Base-by-base conservation (phyloP, 2,329 filamentous ascomycete genomes). In the Talaromyces sp. region DNA sequence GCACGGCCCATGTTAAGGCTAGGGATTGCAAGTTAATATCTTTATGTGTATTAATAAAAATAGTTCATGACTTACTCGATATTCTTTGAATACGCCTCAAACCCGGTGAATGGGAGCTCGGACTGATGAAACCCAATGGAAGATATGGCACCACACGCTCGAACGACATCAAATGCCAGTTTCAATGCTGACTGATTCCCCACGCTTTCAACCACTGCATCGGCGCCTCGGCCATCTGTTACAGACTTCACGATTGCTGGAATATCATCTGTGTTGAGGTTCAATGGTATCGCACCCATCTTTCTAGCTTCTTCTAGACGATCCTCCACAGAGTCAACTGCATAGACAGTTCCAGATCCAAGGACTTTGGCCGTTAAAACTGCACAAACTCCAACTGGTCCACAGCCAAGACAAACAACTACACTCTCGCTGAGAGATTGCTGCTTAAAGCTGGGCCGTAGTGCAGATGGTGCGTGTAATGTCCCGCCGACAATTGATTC, bases 401-500 rank as follows among this genome's bases (percentile, higher is more conserved):
- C 91, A 68, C 90, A 93, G 2, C 91, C 91, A 59, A 95, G 82
- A n/a, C 93, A 79, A 2, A 92, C 88, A 0, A 89, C 85, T 6
- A 46, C 35, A 14, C 81, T 53, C 84, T 79, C 60, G 83, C 79
- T 27, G 68, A 64, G 17, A 72, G 75, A 41, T 88, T 77, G 69
- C 85, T 73, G 56, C 81, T 81, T 70, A 92, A 87, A 9, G 85
- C 59, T 82, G 81, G 4, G 88, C 88, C 5, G 89, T 90, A 67
- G 90, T 55, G 32, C 53, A 26, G 53, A 55, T 43, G 53, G 53
- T 3, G 53, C 32, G 8, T 55, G 32, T 17, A 43, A 21, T 14
- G 32, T 41, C 19, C 32, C 24, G 4, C 53, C 53, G 12, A 55
- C 38, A 17, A 55, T 41, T 19, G 31, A 41, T 24, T 55, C 53